These are phyloP conservation scores for Atkinsonella texensis DNA, from an alignment of 2,329 filamentous ascomycete genomes.

Conservation along the genomic window DNA sequence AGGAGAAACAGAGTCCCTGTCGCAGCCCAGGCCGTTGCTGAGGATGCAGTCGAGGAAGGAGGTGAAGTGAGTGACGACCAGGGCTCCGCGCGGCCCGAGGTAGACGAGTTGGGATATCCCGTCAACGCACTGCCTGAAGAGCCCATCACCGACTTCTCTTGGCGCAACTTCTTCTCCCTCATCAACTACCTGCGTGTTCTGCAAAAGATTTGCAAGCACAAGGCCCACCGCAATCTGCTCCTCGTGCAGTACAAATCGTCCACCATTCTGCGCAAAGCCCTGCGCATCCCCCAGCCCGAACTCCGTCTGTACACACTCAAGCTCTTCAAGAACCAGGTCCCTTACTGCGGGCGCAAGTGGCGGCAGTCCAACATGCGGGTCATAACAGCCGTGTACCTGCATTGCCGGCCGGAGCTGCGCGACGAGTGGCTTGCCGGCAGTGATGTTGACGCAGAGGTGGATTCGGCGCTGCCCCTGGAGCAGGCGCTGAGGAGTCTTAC, in stretches of 20 bases:
- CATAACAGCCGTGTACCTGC: conserved; percentile 91
- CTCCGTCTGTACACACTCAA: conserved; percentile 92
- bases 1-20: conserved; percentile 40
- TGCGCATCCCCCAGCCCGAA: conserved; percentile 80
- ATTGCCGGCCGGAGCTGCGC: conserved; percentile 81
- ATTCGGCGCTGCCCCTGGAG: conserved; percentile 83
- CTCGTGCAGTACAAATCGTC: conserved; percentile 93
- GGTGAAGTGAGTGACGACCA: conserved; percentile 20
- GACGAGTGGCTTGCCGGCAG: conserved; percentile 92
- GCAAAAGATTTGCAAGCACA: conserved; percentile 94
- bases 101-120: conserved; percentile 82
- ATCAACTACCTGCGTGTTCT: conserved; percentile 94
- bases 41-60: conserved; percentile 4
- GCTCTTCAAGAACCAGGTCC: conserved; percentile 96
- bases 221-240: conserved; percentile 86
- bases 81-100: conserved; percentile 38
- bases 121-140: conserved; percentile 55
- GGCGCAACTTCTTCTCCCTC: conserved; percentile 86
- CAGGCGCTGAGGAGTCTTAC: conserved; percentile 81
- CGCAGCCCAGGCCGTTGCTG: conserved; percentile 16
- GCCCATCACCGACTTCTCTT: conserved; percentile 82
- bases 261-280: conserved; percentile 79
- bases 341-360: conserved; percentile 97
- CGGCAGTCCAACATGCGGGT: conserved; percentile 96
- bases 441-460: conserved; percentile 87